Evolutionary conservation across 768 basidiomycete genomes (phyloP), one percentile per base, ranked within the genome.

Genomic region (Psilocybe azurescens): DNA sequence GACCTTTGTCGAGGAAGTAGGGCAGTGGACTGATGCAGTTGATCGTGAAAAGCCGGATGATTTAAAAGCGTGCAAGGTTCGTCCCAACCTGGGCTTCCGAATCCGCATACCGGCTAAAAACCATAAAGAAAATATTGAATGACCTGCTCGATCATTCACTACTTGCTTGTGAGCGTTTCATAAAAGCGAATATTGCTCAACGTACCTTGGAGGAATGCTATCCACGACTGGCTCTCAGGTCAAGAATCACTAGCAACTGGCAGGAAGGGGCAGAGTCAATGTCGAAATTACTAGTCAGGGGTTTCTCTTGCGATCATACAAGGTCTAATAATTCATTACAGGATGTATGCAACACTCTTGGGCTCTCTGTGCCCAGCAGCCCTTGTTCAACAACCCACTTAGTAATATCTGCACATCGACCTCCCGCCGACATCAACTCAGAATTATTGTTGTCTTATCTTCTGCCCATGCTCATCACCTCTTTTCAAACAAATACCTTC

Each of bases 401-500:
- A 56, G 65, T 82, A 16, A 63, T 79, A 38, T 65, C 79, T 32
- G 77, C 83, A 5, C 78, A 83, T 62, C 69, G 67, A 11, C 58
- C 69, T 2, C 53, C 60, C 5, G 28, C 57, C 2, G 58, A 67
- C 0, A 52, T 60, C 6, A 64, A 72, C 36, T 50, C 70, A 18
- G 36, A 54, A 13, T 61, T 62, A 41, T 32, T 75, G 1, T 66
- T 83, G 2, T 55, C 70, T 0, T 71, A 75, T 30, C 57, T 85
- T 30, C 67, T 79, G n/a, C 80, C 79, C 0, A 63, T 81, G 3
- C 63, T 89, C 16, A 62, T 88, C 28, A 69, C 78, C 13, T 83
- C 83, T 2, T 70, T 93, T 20, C 85, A 87, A 67, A 72, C 80
- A 5, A 86, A 86, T 64, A 66, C 75, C 30, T 77, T 81, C 3